Conservation (phyloP, 129 eudicot species). For the Deinandra increscens region DNA sequence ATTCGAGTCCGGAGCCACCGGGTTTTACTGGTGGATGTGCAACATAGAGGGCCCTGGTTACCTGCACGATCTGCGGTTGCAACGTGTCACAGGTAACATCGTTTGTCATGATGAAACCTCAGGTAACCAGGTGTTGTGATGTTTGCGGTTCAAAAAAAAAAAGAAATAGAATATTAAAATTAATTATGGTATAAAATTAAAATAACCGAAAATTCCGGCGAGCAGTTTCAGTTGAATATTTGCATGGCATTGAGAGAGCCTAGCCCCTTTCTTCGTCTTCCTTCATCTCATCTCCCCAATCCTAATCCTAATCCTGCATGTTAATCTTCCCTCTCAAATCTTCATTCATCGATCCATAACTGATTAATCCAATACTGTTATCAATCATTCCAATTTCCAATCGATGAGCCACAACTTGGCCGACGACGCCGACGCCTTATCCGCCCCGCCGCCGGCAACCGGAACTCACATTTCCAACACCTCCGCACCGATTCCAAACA, state of each 20-base stretch:
- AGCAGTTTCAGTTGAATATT: not conserved
- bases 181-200: not conserved
- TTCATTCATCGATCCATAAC: not conserved
- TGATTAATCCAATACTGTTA: not conserved
- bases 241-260: slow-evolving; percentile 34
- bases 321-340: too few relatives aligned
- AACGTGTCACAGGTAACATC: too few relatives aligned
- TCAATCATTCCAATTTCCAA: slow-evolving; percentile 7
- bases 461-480: slow-evolving; percentile 56
- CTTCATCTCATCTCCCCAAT: slow-evolving; percentile 9
- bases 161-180: too few relatives aligned
- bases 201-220: not conserved
- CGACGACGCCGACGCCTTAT: slow-evolving; percentile 66
- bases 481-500: slow-evolving; percentile 82
- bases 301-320: too few relatives aligned
- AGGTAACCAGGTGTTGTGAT: too few relatives aligned
- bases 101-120: too few relatives aligned
- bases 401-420: slow-evolving; percentile 42
- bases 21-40: too few relatives aligned
- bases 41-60: too few relatives aligned
- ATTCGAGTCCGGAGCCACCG: too few relatives aligned
- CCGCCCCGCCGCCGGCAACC: slow-evolving; percentile 49
- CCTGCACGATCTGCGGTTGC: too few relatives aligned
- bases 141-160: too few relatives aligned
- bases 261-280: slow-evolving; percentile 36